Conservation (phyloP, 2,329 filamentous ascomycete species). For the Ceratocystis harringtonii region DNA sequence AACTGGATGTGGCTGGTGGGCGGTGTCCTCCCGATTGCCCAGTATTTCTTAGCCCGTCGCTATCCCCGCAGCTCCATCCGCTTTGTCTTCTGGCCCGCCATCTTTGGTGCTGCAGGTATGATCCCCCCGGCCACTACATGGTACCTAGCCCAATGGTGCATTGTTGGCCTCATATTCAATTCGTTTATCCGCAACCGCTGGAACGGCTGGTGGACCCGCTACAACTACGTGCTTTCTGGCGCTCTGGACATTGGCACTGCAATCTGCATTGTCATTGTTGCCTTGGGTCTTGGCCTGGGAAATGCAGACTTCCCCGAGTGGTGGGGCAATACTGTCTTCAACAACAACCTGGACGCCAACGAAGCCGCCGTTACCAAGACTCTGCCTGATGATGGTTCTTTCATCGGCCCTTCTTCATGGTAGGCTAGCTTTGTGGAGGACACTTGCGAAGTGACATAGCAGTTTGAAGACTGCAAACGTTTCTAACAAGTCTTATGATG, state of each 20-base stretch:
- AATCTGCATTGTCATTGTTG: conserved; percentile 39
- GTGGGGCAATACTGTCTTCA: conserved; percentile 33
- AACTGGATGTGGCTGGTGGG: conserved; percentile 44
- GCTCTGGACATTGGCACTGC: conserved; percentile 44
- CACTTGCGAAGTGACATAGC: neutral
- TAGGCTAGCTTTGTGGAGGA: conserved; percentile 11
- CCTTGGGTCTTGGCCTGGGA: conserved; percentile 33
- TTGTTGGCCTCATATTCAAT: conserved; percentile 42
- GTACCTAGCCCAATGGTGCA: conserved; percentile 39
- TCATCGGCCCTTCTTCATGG: conserved; percentile 22
- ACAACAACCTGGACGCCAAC: conserved; percentile 24
- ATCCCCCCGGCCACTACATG: conserved; percentile 42
- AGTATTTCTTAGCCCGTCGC: conserved; percentile 34
- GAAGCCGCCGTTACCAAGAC: conserved; percentile 22
- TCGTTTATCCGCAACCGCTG: conserved; percentile 34
- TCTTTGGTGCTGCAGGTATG: conserved; percentile 35
- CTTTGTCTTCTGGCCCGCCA: conserved; percentile 38
- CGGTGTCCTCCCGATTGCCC: conserved; percentile 31
- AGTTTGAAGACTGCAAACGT: neutral
- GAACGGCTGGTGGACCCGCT: conserved; percentile 43
- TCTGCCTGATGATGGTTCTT: conserved; percentile 21
- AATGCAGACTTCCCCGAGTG: conserved; percentile 32
- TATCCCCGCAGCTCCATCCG: conserved; percentile 33
- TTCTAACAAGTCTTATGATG: no score
- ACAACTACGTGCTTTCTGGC: conserved; percentile 46